A percentile compares a stretch with the other conserved stretches of the same genome.
phyloP scores from a whole-genome alignment of 352 stramenopile genomes.

The Phytopythium aichiense region DNA sequence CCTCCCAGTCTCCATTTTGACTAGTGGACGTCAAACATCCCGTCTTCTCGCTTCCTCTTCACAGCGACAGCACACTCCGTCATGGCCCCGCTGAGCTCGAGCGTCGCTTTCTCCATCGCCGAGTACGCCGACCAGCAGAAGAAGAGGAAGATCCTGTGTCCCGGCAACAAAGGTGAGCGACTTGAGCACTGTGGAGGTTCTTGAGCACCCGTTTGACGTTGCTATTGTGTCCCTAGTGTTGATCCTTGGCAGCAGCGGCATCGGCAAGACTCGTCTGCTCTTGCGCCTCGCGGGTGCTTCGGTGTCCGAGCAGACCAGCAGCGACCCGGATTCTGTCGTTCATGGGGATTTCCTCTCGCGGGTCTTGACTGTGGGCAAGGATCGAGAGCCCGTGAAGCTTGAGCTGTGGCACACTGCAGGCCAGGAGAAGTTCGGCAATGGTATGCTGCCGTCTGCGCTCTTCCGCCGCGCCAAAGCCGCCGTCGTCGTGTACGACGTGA shows the following conservation, averaged over 20 bases:
- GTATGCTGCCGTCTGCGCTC: constrained; percentile 31
- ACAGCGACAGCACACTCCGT: background rate
- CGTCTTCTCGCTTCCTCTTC: background rate
- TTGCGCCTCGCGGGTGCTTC: constrained; percentile 14
- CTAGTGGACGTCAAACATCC: background rate
- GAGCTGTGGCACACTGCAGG: constrained; percentile 53
- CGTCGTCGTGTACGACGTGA: constrained; percentile 43
- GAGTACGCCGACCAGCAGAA: constrained; percentile 44
- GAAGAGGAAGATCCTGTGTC: constrained; percentile 19
- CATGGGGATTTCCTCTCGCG: constrained; percentile 29
- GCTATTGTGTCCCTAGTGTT: constrained; percentile 24
- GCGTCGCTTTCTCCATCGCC: constrained; percentile 48
- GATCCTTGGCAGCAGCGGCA: constrained; percentile 30
- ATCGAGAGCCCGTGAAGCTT: constrained; percentile 32
- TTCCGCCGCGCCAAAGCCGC: constrained; percentile 37
- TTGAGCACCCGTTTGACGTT: background rate
- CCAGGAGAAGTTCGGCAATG: constrained; percentile 37
- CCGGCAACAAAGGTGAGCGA: constrained; percentile 37
- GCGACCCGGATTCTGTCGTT: background rate
- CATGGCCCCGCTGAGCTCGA: background rate
- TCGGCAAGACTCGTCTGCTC: constrained; percentile 44
- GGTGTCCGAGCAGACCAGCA: background rate
- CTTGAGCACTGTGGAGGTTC: background rate
- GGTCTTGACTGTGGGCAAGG: constrained; percentile 21
- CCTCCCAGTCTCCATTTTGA: background rate